Percentiles rank a stretch among this genome's conserved stretches.
These are phyloP conservation scores for Scutellaria galericulata DNA, from an alignment of 257 asterid species.

Conservation along the genomic window DNA sequence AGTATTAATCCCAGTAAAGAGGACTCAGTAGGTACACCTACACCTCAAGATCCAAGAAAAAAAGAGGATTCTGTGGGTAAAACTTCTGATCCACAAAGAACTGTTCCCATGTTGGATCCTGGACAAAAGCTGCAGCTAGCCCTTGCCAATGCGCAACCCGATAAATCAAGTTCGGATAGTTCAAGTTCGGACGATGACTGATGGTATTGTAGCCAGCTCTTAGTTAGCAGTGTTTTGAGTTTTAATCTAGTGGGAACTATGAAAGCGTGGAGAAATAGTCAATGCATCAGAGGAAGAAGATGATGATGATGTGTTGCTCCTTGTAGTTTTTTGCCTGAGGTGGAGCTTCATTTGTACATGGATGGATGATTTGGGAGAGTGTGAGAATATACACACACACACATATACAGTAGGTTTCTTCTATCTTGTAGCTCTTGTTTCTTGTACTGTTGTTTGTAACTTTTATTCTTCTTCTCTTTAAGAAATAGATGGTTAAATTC, in stretches of 20 bases:
- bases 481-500: too few species aligned
- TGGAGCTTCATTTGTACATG: not conserved
- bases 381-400: not conserved
- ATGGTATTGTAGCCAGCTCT: constrained; percentile 7
- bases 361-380: not conserved
- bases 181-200: constrained; percentile 57
- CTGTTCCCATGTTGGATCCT: not conserved
- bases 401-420: not conserved
- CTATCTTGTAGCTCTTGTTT: not conserved
- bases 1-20: constrained; percentile 38
- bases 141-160: not conserved
- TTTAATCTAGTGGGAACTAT: not conserved
- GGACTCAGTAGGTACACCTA: constrained; percentile 16
- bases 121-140: not conserved
- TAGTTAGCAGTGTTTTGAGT: too few species aligned
- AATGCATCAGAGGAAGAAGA: not conserved
- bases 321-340: not conserved
- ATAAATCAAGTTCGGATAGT: constrained; percentile 44
- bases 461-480: not conserved
- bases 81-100: constrained; percentile 35
- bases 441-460: not conserved
- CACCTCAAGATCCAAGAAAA: constrained; percentile 19
- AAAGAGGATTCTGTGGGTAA: not conserved
- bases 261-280: not conserved
- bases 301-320: constrained; percentile 23